A percentile compares a stretch with the other conserved stretches of the same genome.
Evolutionary conservation across 805 yeast genomes (phyloP).

Genomic region (Candida ovalis): DNA sequence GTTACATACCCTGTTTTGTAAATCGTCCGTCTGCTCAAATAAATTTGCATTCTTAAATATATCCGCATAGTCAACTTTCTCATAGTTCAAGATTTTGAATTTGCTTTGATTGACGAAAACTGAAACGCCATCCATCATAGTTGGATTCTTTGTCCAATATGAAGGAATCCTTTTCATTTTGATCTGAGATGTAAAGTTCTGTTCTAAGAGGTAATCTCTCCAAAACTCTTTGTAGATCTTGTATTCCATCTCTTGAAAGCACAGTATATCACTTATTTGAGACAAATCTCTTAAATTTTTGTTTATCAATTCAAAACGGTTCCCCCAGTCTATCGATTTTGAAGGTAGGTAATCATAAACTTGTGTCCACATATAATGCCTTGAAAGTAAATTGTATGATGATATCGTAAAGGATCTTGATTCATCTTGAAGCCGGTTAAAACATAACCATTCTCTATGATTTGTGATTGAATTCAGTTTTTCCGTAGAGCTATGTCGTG

Average conservation of each 20-base stretch:
- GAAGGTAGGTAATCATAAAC: constrained; percentile 50
- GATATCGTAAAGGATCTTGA: constrained; percentile 26
- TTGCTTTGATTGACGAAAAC: constrained; percentile 46
- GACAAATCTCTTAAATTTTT: constrained; percentile 33
- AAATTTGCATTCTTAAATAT: constrained; percentile 21
- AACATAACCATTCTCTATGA: constrained; percentile 18
- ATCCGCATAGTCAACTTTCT: constrained; percentile 32
- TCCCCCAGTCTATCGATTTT: constrained; percentile 45
- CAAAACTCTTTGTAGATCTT: constrained; percentile 26
- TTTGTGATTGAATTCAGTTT: constrained; percentile 18
- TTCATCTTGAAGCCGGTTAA: constrained; percentile 3
- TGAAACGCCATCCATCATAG: constrained; percentile 58
- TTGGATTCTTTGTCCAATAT: constrained; percentile 46
- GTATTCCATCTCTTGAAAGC: constrained; percentile 38
- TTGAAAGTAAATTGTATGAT: constrained; percentile 32
- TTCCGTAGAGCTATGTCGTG: constrained; percentile 4
- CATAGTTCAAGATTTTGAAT: constrained; percentile 38
- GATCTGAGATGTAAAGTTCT: constrained; percentile 44
- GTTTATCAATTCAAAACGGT: constrained; percentile 42
- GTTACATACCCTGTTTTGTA: constrained; percentile 34
- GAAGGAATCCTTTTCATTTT: constrained; percentile 47
- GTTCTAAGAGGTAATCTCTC: constrained; percentile 16
- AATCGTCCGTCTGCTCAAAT: constrained; percentile 33
- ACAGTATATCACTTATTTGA: constrained; percentile 49
- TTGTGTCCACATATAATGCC: constrained; percentile 56